Evolutionary conservation across 345 rosid species (phyloP).

Genomic region (Abelmoschus esculentus): DNA sequence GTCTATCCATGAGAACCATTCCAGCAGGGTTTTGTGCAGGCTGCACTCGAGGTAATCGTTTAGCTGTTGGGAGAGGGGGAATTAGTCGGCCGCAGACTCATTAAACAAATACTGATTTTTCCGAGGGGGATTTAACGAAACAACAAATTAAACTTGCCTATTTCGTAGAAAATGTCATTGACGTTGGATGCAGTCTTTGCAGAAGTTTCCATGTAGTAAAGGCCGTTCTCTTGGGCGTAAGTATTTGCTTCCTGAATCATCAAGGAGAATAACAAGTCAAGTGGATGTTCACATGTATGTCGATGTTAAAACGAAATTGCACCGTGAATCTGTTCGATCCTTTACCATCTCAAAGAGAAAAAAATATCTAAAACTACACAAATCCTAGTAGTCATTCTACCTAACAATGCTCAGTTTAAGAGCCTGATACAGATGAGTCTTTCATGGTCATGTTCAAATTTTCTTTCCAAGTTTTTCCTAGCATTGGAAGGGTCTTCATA

Average conservation of each 20-base stretch:
- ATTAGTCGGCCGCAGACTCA: background rate
- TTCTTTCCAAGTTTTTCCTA: background rate
- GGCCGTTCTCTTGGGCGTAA: constrained; percentile 79
- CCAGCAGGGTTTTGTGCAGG: constrained; percentile 78
- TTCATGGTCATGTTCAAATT: background rate
- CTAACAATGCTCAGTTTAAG: background rate
- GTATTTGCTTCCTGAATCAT: constrained; percentile 66
- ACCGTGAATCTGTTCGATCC: background rate
- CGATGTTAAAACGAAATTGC: background rate
- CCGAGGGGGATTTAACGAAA: background rate
- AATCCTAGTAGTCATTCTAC: background rate
- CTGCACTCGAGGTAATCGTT: constrained; percentile 73
- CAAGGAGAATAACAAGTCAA: background rate
- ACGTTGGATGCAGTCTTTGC: constrained; percentile 89
- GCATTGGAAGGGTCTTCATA: background rate
- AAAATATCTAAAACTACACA: background rate
- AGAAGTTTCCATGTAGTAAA: constrained; percentile 96
- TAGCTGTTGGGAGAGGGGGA: constrained; percentile 38
- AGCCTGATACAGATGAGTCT: background rate
- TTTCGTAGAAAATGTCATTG: constrained; percentile 83
- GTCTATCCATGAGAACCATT: constrained; percentile 80
- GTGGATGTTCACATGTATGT: background rate
- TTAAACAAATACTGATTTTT: background rate
- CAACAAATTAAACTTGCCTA: constrained; percentile 36
- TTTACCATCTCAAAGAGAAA: constrained; percentile 5